phyloP scores from a whole-genome alignment of 2,329 filamentous ascomycete genomes.

The Colletotrichum sublineola region DNA sequence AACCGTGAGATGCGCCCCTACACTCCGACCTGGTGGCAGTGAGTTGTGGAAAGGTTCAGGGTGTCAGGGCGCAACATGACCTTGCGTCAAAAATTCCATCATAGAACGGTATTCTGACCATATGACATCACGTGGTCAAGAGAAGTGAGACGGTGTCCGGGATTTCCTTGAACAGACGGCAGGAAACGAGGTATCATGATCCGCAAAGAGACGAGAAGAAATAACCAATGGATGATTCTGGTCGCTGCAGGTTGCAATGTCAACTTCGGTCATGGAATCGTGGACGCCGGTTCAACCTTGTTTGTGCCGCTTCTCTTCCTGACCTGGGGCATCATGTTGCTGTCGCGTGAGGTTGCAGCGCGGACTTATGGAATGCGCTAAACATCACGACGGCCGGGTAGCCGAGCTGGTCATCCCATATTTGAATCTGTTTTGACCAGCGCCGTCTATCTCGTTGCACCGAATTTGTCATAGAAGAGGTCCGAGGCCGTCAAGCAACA shows the following conservation, averaged over 20 bases:
- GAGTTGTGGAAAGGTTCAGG: neutral
- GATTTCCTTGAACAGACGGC: neutral
- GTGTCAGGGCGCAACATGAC: neutral
- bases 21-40: neutral
- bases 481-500: constrained; percentile 11
- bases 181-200: constrained; percentile 17
- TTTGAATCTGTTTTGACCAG: constrained; percentile 17
- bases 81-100: neutral
- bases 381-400: constrained; percentile 11
- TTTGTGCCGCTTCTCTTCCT: neutral
- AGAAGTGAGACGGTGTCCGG: neutral
- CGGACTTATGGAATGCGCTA: neutral
- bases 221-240: neutral
- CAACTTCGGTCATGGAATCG: constrained; percentile 16
- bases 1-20: constrained; percentile 3
- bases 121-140: neutral
- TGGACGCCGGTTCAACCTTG: constrained; percentile 6
- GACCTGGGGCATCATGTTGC: neutral
- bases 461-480: constrained; percentile 36
- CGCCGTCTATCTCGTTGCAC: constrained; percentile 27
- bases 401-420: constrained; percentile 19
- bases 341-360: constrained; percentile 7
- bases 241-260: neutral
- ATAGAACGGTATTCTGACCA: neutral
- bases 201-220: constrained; percentile 6